A percentile compares a stretch with the other conserved stretches of the same genome.
phyloP scores from a whole-genome alignment of 108 stramenopile genomes.

The Bacterosira constricta region DNA sequence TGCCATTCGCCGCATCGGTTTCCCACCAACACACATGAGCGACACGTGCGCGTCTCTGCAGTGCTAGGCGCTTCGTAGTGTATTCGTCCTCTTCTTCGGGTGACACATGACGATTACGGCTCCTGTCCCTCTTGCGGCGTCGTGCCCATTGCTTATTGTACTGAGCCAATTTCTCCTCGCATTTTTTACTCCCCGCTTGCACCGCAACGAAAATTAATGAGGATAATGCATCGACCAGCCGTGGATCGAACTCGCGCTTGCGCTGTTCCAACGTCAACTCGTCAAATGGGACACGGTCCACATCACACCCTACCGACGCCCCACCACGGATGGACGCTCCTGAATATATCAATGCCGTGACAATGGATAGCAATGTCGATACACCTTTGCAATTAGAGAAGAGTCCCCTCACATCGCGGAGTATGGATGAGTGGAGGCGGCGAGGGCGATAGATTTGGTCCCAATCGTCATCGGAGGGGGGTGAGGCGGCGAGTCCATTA shows the following conservation, averaged over 20 bases:
- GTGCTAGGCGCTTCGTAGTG: constrained; percentile 1
- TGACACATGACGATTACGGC: no score
- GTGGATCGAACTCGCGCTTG: constrained; percentile 61
- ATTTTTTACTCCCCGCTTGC: constrained; percentile 46
- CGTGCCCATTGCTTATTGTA: constrained; percentile 30
- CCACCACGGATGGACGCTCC: constrained; percentile 71
- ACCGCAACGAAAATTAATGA: constrained; percentile 73
- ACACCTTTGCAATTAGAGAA: constrained; percentile 75
- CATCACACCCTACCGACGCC: constrained; percentile 34
- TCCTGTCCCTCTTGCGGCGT: constrained; percentile 21
- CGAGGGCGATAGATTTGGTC: constrained; percentile 13
- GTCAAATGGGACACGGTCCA: constrained; percentile 50
- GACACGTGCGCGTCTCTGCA: constrained; percentile 47
- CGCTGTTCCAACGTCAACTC: constrained; percentile 59
- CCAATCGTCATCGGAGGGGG: constrained; percentile 32
- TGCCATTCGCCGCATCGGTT: constrained; percentile 30
- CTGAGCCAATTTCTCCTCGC: constrained; percentile 30
- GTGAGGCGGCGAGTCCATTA: constrained; percentile 25
- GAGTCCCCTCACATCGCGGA: constrained; percentile 25
- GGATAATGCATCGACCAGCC: constrained; percentile 72
- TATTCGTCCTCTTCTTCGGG: constrained; percentile 34
- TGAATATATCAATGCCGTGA: constrained; percentile 70
- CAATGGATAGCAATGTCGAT: constrained; percentile 66
- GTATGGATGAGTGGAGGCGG: constrained; percentile 4
- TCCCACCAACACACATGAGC: constrained; percentile 79